Evolutionary conservation across 1,284 basidiomycete species (phyloP).

Genomic region (Melampsora americana): DNA sequence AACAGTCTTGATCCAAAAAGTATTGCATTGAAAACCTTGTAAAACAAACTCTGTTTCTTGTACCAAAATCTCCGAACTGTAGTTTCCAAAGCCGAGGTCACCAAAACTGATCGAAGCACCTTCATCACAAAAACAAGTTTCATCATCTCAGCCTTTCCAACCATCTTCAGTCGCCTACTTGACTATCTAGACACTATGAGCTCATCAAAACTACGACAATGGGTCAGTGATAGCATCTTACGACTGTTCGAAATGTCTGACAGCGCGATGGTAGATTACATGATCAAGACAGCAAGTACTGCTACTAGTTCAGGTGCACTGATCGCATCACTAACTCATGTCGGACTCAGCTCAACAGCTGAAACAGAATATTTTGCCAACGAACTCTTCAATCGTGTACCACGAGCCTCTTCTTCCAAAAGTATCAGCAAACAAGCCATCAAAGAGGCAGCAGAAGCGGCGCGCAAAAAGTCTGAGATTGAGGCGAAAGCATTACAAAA

Average conservation of each 20-base stretch:
- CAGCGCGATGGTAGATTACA: slow-evolving; percentile 34
- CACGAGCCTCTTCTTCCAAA: slow-evolving; percentile 11
- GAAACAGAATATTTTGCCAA: slow-evolving; percentile 33
- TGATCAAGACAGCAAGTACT: slow-evolving; percentile 37
- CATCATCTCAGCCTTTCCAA: no score
- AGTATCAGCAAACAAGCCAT: slow-evolving; percentile 1
- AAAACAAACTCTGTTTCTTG: no score
- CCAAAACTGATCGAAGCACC: no score
- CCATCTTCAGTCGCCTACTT: no score
- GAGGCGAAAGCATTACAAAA: slow-evolving; percentile 32
- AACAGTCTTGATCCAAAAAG: no score
- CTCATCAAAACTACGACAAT: slow-evolving; percentile 34
- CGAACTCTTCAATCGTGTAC: slow-evolving; percentile 36
- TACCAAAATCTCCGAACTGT: no score
- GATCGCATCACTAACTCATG: neutral
- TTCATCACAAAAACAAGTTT: no score
- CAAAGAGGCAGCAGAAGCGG: slow-evolving; percentile 6
- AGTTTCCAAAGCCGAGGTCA: no score
- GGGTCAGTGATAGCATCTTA: slow-evolving; percentile 42
- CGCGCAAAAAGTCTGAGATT: slow-evolving; percentile 32
- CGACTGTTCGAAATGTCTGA: slow-evolving; percentile 37
- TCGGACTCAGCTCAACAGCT: slow-evolving; percentile 31
- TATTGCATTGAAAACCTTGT: no score
- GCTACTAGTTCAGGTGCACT: slow-evolving; percentile 11
- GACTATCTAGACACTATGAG: neutral